Percentiles rank a stretch among this genome's conserved stretches.
Evolutionary conservation across 1,284 basidiomycete genomes (phyloP).

Genomic region (Microstroma glucosiphilum): DNA sequence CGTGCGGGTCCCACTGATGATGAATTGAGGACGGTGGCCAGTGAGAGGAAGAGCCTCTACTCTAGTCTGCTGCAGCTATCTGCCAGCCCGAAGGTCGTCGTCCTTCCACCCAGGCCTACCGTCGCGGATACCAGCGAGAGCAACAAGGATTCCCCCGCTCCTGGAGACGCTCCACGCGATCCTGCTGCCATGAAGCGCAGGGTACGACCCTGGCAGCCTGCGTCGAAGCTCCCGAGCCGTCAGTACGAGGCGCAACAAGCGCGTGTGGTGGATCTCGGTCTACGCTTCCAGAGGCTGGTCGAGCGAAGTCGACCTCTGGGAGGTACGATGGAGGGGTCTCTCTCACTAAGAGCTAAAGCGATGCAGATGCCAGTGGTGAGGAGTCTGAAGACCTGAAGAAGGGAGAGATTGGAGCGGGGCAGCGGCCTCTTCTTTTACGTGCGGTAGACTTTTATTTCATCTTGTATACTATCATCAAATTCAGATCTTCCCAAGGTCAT

Average conservation of each 20-base stretch:
- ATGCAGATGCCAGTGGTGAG: neutral
- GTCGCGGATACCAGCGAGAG: neutral
- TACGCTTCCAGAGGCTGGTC: neutral
- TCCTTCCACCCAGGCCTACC: conserved; percentile 14
- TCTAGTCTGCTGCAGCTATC: conserved; percentile 12
- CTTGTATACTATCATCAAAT: no score
- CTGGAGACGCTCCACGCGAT: neutral
- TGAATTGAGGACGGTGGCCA: conserved; percentile 2
- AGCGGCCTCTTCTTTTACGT: no score
- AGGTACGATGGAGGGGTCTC: neutral
- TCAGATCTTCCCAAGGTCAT: no score
- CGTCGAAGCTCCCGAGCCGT: conserved; percentile 2
- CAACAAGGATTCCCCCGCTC: neutral
- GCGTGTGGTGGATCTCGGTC: neutral
- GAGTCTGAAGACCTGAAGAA: neutral
- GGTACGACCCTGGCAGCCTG: neutral
- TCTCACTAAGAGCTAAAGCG: neutral
- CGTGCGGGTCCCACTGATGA: conserved; percentile 1
- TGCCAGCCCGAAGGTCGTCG: conserved; percentile 32
- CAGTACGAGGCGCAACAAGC: conserved; percentile 7
- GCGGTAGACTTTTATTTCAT: no score
- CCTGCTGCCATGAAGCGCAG: neutral
- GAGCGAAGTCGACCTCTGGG: neutral
- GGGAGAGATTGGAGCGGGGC: no score
- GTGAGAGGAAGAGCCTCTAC: conserved; percentile 14